Percentiles rank a stretch among this genome's conserved stretches.
Conservation (phyloP, 2,329 filamentous ascomycete species). For the Teratosphaeria pseudoeucalypti region DNA sequence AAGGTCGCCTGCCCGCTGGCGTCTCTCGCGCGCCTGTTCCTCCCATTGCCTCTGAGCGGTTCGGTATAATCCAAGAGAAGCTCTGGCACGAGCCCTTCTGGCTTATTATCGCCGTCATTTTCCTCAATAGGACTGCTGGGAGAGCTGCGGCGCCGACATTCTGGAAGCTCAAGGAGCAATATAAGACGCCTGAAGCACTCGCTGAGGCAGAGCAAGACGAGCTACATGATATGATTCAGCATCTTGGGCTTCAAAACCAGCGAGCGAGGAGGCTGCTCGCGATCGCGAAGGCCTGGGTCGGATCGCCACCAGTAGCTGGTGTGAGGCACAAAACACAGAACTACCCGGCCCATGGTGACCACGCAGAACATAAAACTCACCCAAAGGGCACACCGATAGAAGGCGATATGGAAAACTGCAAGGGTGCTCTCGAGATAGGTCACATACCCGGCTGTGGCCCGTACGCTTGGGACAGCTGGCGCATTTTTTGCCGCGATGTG, state of each 20-base stretch:
- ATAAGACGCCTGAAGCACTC: slow-evolving; percentile 56
- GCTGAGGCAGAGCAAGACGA: slow-evolving; percentile 46
- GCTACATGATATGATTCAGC: slow-evolving; percentile 53
- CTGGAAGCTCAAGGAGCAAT: slow-evolving; percentile 54
- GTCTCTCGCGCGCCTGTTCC: slow-evolving; percentile 51
- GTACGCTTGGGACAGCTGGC: slow-evolving; percentile 83
- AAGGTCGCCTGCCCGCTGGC: slow-evolving; percentile 17
- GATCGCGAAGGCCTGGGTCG: slow-evolving; percentile 60
- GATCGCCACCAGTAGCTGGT: slow-evolving; percentile 49
- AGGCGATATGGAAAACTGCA: slow-evolving; percentile 31
- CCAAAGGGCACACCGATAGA: not conserved
- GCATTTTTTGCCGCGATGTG: slow-evolving; percentile 81
- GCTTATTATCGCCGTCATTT: slow-evolving; percentile 70
- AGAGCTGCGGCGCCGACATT: slow-evolving; percentile 66
- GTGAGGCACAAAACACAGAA: slow-evolving; percentile 35
- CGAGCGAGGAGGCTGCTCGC: slow-evolving; percentile 58
- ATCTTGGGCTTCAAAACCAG: slow-evolving; percentile 60
- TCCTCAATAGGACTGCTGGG: slow-evolving; percentile 73
- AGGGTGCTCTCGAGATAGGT: slow-evolving; percentile 68
- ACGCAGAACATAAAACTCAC: slow-evolving; percentile 1
- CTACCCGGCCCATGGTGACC: slow-evolving; percentile 5
- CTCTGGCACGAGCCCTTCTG: slow-evolving; percentile 66
- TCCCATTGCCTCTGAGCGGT: slow-evolving; percentile 49
- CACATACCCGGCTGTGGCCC: slow-evolving; percentile 67
- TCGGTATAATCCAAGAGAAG: slow-evolving; percentile 77